Conservation (phyloP, 78 protist genomes). For the Pigoraptor vietnamica region DNA sequence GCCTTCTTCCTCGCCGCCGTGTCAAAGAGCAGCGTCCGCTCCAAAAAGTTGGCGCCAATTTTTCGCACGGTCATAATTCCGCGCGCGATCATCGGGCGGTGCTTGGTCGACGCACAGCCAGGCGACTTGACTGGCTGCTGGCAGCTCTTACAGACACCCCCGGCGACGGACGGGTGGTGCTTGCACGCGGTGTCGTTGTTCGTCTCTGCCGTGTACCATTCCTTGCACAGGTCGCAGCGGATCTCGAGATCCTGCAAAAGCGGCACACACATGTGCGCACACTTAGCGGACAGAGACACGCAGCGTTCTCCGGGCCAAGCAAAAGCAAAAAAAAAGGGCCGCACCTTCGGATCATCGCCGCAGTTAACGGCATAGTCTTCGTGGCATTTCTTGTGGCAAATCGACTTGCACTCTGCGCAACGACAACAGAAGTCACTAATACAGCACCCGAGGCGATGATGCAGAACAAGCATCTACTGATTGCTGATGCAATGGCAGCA, state of each 20-base stretch:
- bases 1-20: background rate
- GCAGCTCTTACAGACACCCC: background rate
- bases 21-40: background rate
- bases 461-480: no score
- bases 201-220: background rate
- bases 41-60: background rate
- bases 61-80: background rate
- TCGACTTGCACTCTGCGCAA: background rate
- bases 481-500: no score
- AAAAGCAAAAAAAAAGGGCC: no score
- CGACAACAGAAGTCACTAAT: background rate
- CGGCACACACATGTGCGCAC: no score
- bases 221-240: background rate
- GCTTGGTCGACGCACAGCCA: background rate
- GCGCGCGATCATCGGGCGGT: background rate
- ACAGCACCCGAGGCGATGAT: no score
- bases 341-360: background rate
- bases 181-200: background rate
- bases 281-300: no score
- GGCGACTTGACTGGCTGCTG: background rate
- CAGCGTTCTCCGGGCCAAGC: no score
- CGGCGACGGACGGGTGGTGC: background rate
- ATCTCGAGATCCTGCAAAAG: background rate
- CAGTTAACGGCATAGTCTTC: background rate
- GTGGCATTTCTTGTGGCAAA: background rate